These are phyloP conservation scores for Zanthoxylum bungeanum DNA, from an alignment of 345 rosid species.

Conservation along the genomic window DNA sequence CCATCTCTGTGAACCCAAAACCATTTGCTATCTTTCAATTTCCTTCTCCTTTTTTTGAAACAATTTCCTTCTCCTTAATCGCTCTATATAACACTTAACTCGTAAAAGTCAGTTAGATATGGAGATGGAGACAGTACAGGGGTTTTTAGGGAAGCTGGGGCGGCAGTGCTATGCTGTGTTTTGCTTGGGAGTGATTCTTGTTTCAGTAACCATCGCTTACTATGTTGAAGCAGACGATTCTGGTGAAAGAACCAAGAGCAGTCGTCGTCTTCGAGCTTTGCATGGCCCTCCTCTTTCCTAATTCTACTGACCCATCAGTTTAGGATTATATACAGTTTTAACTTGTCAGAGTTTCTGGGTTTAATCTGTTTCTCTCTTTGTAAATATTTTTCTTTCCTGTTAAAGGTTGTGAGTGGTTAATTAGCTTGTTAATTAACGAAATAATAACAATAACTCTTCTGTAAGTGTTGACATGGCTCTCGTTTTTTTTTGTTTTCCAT, in stretches of 20 bases:
- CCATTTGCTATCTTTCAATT: not conserved
- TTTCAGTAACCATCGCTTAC: slow-evolving; percentile 22
- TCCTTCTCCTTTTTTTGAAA: not conserved
- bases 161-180: slow-evolving; percentile 36
- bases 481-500: too few species aligned
- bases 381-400: not conserved
- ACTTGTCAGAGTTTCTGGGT: not conserved
- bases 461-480: too few species aligned
- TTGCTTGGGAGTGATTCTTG: slow-evolving; percentile 28
- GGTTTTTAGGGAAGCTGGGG: slow-evolving; percentile 27
- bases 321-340: too few species aligned
- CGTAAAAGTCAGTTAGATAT: too few species aligned
- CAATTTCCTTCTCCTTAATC: not conserved
- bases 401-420: not conserved
- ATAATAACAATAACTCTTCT: too few species aligned
- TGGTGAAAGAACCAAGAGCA: slow-evolving; percentile 4
- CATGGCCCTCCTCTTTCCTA: slow-evolving; percentile 16
- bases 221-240: slow-evolving; percentile 2
- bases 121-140: slow-evolving; percentile 21
- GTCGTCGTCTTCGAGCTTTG: slow-evolving; percentile 29
- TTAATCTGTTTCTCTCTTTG: not conserved
- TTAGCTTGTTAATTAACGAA: too few species aligned
- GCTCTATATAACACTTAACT: too few species aligned
- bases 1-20: not conserved
- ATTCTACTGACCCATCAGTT: not conserved